Evolutionary conservation across 2,329 filamentous ascomycete genomes (phyloP).

Genomic region (Cladosporium sp.): DNA sequence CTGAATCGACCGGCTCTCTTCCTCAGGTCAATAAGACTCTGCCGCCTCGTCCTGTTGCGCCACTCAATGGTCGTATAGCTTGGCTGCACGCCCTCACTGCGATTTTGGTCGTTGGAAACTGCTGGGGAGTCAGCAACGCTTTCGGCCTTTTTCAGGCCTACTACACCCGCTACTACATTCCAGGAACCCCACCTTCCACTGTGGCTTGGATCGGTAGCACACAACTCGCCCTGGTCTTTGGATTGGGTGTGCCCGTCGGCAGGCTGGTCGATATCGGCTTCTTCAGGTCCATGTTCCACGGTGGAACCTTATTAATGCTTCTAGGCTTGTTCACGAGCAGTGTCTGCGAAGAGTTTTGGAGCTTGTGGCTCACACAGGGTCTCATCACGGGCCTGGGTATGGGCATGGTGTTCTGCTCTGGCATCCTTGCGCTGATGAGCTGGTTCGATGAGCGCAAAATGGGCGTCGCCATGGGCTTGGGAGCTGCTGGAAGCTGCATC

Average conservation of each 20-base stretch:
- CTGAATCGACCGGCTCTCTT: conserved; percentile 11
- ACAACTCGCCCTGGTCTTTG: conserved; percentile 31
- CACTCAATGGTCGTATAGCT: conserved; percentile 20
- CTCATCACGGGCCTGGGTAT: conserved; percentile 28
- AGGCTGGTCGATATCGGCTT: conserved; percentile 28
- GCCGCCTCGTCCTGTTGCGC: conserved; percentile 1
- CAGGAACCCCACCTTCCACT: conserved; percentile 14
- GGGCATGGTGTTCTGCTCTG: conserved; percentile 29
- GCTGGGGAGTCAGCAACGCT: conserved; percentile 27
- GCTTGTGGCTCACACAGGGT: conserved; percentile 30
- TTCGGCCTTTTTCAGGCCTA: conserved; percentile 32
- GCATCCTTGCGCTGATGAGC: conserved; percentile 26
- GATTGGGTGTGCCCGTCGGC: conserved; percentile 28
- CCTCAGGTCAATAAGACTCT: conserved; percentile 12
- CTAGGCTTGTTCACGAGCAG: conserved; percentile 21
- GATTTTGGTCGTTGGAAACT: conserved; percentile 23
- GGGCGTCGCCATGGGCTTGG: conserved; percentile 29
- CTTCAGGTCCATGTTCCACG: conserved; percentile 27
- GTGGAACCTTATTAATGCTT: conserved; percentile 25
- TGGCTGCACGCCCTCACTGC: conserved; percentile 21
- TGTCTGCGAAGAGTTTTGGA: conserved; percentile 21
- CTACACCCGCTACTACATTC: conserved; percentile 22
- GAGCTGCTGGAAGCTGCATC: conserved; percentile 29
- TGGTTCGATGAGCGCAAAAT: conserved; percentile 32
- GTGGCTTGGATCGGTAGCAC: conserved; percentile 34